These are phyloP conservation scores for Colletotrichum sp. DNA, from an alignment of 2,329 filamentous ascomycete genomes.

Conservation along the genomic window DNA sequence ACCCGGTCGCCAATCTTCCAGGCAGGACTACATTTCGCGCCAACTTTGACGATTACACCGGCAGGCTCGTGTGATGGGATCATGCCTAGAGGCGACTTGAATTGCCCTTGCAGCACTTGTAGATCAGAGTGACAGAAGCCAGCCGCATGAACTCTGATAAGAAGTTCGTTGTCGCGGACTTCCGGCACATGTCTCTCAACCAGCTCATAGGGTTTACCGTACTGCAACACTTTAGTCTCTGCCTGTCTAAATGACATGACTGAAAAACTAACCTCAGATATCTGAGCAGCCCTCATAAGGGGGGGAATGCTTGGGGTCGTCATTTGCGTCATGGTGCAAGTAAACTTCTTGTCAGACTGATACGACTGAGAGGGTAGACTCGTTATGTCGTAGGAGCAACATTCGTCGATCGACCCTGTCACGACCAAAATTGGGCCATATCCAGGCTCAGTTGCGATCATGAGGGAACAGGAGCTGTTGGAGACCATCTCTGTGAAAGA, in stretches of 20 bases:
- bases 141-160: constrained; percentile 36
- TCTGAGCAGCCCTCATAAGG: constrained; percentile 24
- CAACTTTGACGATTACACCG: constrained; percentile 33
- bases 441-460: not conserved
- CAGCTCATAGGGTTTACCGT: constrained; percentile 31
- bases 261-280: not conserved
- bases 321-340: not conserved
- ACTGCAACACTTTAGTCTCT: constrained; percentile 22
- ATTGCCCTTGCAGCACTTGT: constrained; percentile 37
- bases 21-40: constrained; percentile 21
- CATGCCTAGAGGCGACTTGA: constrained; percentile 29
- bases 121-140: constrained; percentile 42
- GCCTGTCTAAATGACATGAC: too few species aligned
- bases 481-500: not conserved
- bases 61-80: constrained; percentile 41
- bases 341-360: not conserved
- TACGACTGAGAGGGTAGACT: not conserved
- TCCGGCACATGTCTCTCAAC: constrained; percentile 23
- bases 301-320: not conserved
- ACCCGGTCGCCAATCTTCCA: constrained; percentile 39
- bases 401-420: not conserved
- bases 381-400: not conserved
- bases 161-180: constrained; percentile 30
- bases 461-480: not conserved
- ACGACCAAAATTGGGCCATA: not conserved